Evolutionary conservation across 495 filamentous ascomycete genomes (phyloP), one percentile per base, ranked within the genome.

Genomic region (Barbatosphaeria neglecta): DNA sequence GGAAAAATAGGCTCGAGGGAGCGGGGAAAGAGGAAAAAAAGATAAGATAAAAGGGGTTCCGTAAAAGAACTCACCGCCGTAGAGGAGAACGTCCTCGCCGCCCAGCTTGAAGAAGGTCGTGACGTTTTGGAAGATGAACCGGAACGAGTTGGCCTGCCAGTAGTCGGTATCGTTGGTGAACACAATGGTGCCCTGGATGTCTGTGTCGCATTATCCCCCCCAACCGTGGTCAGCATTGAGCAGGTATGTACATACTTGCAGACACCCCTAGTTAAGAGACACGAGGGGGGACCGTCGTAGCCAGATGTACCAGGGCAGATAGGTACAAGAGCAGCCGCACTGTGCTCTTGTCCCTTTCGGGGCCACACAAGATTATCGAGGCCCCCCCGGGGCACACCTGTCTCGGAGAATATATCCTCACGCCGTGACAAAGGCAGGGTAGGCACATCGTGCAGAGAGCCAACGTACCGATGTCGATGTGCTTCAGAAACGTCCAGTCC

Each of bases 81-180:
- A 86, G 39, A 86, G 64, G 51, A 82, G 81, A 25, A 86, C 79
- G 53, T 86, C 80, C 17, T 74, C 64, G 17, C 82, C 82, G 27
- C 81, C 81, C 48, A 84, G 68, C 60, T 77, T 72, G 73, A 80
- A 86, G 70, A 84, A 84, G 4, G 78, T 78, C 0, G 77, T 78
- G 0, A 76, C 71, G 52, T 84, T 82, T 51, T 86, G 82, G 63
- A 74, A 84, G 43, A 54, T 59, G 19, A 81, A 76, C 18, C 60
- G 58, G 68, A 84, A 84, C 13, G 67, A 64, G 47, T 81, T 69
- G 11, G 61, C 66, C 54, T 83, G 73, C 81, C 82, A 84, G 65
- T 84, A 84, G 41, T 72, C 66, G 5, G 76, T 82, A 57, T 86
- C 74, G 47, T 80, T 75, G 44, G 72, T 76, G 61, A 86, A 84